Evolutionary conservation across 2,329 filamentous ascomycete genomes (phyloP).

Genomic region (Colletotrichum spinosum): DNA sequence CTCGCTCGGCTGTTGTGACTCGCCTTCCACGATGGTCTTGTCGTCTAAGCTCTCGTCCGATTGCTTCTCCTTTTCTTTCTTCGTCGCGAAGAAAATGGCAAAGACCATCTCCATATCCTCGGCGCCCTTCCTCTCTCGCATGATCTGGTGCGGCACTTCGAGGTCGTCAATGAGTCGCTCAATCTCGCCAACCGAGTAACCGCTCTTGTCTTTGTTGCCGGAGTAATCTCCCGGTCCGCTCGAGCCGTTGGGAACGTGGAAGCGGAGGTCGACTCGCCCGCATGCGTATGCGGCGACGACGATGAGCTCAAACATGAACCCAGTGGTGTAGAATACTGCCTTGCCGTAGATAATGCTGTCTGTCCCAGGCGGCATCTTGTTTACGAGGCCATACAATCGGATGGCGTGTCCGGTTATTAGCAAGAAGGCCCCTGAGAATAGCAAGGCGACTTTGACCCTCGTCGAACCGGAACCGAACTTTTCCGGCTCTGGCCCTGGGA

Average conservation of each 20-base stretch:
- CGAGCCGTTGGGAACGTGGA: slow-evolving; percentile 47
- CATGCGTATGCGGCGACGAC: slow-evolving; percentile 43
- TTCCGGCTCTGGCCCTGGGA: slow-evolving; percentile 45
- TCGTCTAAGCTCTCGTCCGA: not conserved
- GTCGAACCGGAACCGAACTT: slow-evolving; percentile 47
- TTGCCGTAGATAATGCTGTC: slow-evolving; percentile 47
- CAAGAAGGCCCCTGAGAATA: slow-evolving; percentile 39
- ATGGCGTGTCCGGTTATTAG: slow-evolving; percentile 40
- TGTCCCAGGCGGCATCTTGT: slow-evolving; percentile 39
- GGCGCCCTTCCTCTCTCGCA: slow-evolving; percentile 29
- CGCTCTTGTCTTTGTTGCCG: slow-evolving; percentile 22
- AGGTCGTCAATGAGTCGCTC: slow-evolving; percentile 30
- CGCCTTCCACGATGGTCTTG: not conserved
- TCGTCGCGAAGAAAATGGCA: slow-evolving; percentile 34
- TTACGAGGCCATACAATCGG: slow-evolving; percentile 42
- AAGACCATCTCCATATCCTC: slow-evolving; percentile 32
- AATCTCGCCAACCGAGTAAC: slow-evolving; percentile 36
- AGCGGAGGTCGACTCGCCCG: slow-evolving; percentile 45
- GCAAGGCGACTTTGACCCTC: slow-evolving; percentile 44
- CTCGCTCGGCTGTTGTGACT: not conserved
- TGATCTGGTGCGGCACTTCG: slow-evolving; percentile 38
- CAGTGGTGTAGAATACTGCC: slow-evolving; percentile 49
- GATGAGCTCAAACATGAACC: slow-evolving; percentile 47
- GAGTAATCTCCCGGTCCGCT: slow-evolving; percentile 43
- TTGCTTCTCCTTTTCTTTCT: not conserved